Evolutionary conservation across 2,329 filamentous ascomycete genomes (phyloP).

Genomic region (Diaporthe sp.): DNA sequence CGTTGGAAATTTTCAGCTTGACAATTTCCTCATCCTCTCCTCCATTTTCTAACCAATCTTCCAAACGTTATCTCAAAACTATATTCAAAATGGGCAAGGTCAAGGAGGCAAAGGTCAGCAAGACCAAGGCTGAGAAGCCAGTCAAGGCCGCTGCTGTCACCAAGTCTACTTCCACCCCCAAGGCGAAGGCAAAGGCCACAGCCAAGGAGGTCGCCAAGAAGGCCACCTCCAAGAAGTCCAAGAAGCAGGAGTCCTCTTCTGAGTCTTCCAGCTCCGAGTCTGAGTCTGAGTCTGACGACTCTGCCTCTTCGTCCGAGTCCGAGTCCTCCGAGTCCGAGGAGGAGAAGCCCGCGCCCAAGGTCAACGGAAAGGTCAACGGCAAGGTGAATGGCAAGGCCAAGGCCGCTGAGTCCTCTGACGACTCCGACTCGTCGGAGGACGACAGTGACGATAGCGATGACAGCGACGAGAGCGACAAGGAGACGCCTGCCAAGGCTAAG

Average conservation of each 20-base stretch:
- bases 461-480: slow-evolving; percentile 47
- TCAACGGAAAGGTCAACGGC: slow-evolving; percentile 44
- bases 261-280: slow-evolving; percentile 48
- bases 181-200: slow-evolving; percentile 75
- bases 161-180: slow-evolving; percentile 75
- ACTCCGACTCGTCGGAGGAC: slow-evolving; percentile 49
- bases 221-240: slow-evolving; percentile 60
- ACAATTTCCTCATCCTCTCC: slow-evolving; percentile 38
- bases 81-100: slow-evolving; percentile 72
- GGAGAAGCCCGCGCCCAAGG: slow-evolving; percentile 50
- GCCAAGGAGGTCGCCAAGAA: slow-evolving; percentile 71
- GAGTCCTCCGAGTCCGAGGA: slow-evolving; percentile 53
- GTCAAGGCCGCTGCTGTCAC: slow-evolving; percentile 77
- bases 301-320: slow-evolving; percentile 51
- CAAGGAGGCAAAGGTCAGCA: slow-evolving; percentile 68
- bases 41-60: slow-evolving; percentile 40
- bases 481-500: slow-evolving; percentile 44
- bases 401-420: slow-evolving; percentile 50
- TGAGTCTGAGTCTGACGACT: slow-evolving; percentile 51
- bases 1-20: slow-evolving; percentile 37
- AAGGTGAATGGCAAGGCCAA: slow-evolving; percentile 51
- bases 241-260: slow-evolving; percentile 56
- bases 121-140: slow-evolving; percentile 64
- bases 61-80: slow-evolving; percentile 31
- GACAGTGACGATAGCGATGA: slow-evolving; percentile 48